phyloP scores from a whole-genome alignment of 1,284 basidiomycete genomes.

The Pseudozyma sp. region DNA sequence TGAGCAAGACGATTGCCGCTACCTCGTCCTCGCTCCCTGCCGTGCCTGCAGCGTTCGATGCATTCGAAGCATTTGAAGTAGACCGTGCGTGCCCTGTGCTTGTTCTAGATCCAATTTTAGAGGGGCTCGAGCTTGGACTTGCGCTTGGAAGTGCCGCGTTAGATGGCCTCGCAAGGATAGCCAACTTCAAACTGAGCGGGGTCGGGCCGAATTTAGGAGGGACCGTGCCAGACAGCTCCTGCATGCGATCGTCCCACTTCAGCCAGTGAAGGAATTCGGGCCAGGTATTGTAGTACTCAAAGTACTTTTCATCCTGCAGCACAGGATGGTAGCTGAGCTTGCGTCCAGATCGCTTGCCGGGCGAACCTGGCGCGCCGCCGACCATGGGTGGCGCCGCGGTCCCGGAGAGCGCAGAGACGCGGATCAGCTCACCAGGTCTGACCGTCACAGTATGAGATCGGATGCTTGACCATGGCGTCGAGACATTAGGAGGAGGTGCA shows the following conservation, averaged over 20 bases:
- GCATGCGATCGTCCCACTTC: constrained; percentile 52
- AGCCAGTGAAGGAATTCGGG: constrained; percentile 64
- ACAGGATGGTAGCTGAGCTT: constrained; percentile 51
- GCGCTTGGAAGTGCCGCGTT: constrained; percentile 29
- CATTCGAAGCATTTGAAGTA: constrained; percentile 21
- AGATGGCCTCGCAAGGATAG: constrained; percentile 31
- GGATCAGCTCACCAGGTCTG: constrained; percentile 45
- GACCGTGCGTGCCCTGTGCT: constrained; percentile 21
- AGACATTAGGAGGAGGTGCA: constrained; percentile 1
- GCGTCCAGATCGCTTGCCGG: constrained; percentile 54
- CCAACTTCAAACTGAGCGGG: constrained; percentile 38
- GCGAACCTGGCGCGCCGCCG: constrained; percentile 57
- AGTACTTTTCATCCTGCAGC: constrained; percentile 56
- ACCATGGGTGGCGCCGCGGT: constrained; percentile 52
- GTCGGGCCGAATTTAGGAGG: constrained; percentile 49
- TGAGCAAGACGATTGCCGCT: constrained; percentile 39
- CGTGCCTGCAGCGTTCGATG: constrained; percentile 6
- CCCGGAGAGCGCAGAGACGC: constrained; percentile 46
- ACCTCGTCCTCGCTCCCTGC: constrained; percentile 44
- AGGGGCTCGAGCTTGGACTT: constrained; percentile 25
- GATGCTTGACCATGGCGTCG: constrained; percentile 32
- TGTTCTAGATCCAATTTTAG: constrained; percentile 19
- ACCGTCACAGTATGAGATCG: constrained; percentile 28
- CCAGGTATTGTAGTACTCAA: constrained; percentile 58
- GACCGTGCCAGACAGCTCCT: constrained; percentile 60